Base-by-base conservation (phyloP, 2,329 filamentous ascomycete genomes). In the Colletotrichum orchidophilum region DNA sequence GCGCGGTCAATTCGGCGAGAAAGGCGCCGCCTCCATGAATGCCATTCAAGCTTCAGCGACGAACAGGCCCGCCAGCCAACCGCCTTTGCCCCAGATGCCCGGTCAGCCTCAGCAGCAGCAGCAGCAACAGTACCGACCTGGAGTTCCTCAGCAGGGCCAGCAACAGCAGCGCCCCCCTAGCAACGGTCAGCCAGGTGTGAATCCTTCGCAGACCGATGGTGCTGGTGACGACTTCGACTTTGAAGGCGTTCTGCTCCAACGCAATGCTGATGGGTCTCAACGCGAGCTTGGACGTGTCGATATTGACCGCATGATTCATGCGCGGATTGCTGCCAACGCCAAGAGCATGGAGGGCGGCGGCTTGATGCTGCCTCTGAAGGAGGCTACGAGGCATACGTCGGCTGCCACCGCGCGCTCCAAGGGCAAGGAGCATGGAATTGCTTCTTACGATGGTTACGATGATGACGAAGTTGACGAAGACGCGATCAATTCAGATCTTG, bases 401-500 rank as follows among this genome's bases (percentile, higher is more conserved):
- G 18, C 64, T 24, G 55, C 65, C 12, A 61, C 75, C 74, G 46
- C 70, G 71, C 66, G 72, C 70, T 67, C 73, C 53, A 54, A 68
- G 71, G 58, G 59, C 35, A 60, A 63, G 12, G 75, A 76, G 15
- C 78, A 77, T 35, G 82, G 82, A 8, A 77, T 84, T 8, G 82
- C 82, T 35, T 84, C 91, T 71, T 87, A 88, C 62, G 92, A 96
- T 75, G 93, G 92, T 5, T 89, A 90, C 26, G 90, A 90, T 54
- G 86, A 88, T 69, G 83, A 87, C 27, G 90, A 90, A 63, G 83
- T 90, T 13, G 95, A 98, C 74, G 96, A 97, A 75, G 95, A 99
- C 80, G 96, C 96, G 1, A 99, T 99, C 84, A 99, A 99, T 81
- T 98, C 96, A 0, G 96, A 99, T 77, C 90, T 99, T 3, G 96